These are phyloP conservation scores for Pulveroboletus ridleyi DNA, from an alignment of 1,284 basidiomycete species.

Conservation along the genomic window DNA sequence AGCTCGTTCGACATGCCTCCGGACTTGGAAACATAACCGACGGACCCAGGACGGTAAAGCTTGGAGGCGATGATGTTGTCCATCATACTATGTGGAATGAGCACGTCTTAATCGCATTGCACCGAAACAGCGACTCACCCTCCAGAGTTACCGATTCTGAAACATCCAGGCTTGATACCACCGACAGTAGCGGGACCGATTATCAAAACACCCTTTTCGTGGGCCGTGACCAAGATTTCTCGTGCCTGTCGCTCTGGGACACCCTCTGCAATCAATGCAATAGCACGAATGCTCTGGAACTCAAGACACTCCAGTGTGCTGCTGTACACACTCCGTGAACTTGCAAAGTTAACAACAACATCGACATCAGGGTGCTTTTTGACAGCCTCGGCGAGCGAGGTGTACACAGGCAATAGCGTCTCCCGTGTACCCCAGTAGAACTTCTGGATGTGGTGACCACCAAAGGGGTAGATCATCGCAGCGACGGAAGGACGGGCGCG, in stretches of 20 bases:
- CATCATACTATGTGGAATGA: conserved; percentile 83
- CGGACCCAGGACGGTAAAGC: conserved; percentile 97
- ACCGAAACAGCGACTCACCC: conserved; percentile 55
- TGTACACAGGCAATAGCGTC: conserved; percentile 98
- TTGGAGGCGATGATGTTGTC: conserved; percentile 99
- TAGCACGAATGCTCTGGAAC: conserved; percentile 71
- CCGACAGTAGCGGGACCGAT: conserved; percentile 99
- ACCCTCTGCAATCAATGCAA: conserved; percentile 98
- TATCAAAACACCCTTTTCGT: conserved; percentile 91
- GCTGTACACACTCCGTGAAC: conserved; percentile 93
- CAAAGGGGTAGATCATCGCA: conserved; percentile 99
- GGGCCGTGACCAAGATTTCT: conserved; percentile 92
- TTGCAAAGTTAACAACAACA: conserved; percentile 98
- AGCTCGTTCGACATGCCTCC: conserved; percentile 99
- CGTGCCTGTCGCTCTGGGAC: conserved; percentile 98
- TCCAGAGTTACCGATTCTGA: conserved; percentile 99
- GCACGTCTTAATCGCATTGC: not conserved
- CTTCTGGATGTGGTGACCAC: conserved; percentile 99
- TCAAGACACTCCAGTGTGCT: conserved; percentile 92
- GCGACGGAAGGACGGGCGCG: conserved; percentile 94
- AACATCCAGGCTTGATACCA: conserved; percentile 99
- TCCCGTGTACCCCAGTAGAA: conserved; percentile 99
- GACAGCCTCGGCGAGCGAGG: conserved; percentile 90
- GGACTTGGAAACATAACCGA: conserved; percentile 99
- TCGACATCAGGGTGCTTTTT: conserved; percentile 97